These are phyloP conservation scores for Rubus parviflorus DNA, from an alignment of 306 rosid genomes.

Conservation along the genomic window DNA sequence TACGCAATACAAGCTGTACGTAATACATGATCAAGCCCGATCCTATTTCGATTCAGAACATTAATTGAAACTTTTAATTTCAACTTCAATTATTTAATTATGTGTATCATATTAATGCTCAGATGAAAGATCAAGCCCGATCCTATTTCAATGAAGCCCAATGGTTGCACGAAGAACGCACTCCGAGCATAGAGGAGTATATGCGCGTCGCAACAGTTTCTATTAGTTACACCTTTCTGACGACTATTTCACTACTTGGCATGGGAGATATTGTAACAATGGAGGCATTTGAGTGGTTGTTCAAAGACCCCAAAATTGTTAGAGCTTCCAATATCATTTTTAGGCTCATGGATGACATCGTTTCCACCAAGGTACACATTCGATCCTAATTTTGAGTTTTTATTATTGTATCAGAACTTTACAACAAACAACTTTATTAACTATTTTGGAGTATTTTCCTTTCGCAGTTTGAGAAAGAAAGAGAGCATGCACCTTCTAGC, in stretches of 20 bases:
- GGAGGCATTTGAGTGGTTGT: constrained; percentile 24
- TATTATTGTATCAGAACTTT: too few species aligned
- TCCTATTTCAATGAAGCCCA: not conserved
- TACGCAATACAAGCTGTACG: constrained; percentile 18
- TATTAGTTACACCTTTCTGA: not conserved
- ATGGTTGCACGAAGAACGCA: not conserved
- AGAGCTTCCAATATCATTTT: not conserved
- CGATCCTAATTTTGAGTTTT: too few species aligned
- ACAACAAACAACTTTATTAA: not conserved
- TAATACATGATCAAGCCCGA: too few species aligned
- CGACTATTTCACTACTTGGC: not conserved
- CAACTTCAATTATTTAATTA: not conserved
- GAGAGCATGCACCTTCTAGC: not conserved
- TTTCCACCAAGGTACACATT: not conserved
- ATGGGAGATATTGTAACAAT: constrained; percentile 18
- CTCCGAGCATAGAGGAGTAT: constrained; percentile 18
- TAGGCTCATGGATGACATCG: constrained; percentile 2
- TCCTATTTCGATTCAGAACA: too few species aligned
- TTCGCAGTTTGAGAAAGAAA: constrained; percentile 21
- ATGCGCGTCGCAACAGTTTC: not conserved
- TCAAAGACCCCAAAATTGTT: constrained; percentile 5
- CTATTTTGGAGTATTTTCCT: not conserved
- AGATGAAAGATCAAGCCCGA: not conserved
- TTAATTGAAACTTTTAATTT: not conserved
- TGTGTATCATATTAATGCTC: not conserved